A percentile compares a stretch with the other conserved stretches of the same genome.
phyloP scores from a whole-genome alignment of 768 basidiomycete species.

The Phlebiopsis gigantea region DNA sequence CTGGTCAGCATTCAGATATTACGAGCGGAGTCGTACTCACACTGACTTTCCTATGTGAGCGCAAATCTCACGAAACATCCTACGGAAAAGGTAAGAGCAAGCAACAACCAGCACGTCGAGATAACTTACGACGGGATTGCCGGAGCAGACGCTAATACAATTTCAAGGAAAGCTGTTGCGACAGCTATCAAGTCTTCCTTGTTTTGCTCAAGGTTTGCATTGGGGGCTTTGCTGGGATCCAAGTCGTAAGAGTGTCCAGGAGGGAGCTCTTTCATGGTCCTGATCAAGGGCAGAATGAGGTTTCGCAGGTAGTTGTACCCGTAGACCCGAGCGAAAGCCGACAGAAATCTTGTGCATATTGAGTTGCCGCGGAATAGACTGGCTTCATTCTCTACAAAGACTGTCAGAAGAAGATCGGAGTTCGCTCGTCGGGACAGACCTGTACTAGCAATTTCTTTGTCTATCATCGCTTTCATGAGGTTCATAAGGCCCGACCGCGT shows the following conservation, averaged over 20 bases:
- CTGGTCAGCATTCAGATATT: not conserved
- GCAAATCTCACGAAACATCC: conserved; percentile 85
- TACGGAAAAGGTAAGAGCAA: conserved; percentile 24
- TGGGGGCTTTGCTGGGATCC: conserved; percentile 56
- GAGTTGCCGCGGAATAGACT: conserved; percentile 87
- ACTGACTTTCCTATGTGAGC: conserved; percentile 74
- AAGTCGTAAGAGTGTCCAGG: conserved; percentile 72
- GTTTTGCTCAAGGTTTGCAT: conserved; percentile 64
- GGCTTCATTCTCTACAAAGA: conserved; percentile 61
- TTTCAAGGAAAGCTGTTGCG: conserved; percentile 68
- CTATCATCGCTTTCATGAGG: conserved; percentile 79
- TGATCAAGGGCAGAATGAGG: conserved; percentile 71
- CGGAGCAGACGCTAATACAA: conserved; percentile 66
- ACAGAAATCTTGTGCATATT: conserved; percentile 81
- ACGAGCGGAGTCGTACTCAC: conserved; percentile 38
- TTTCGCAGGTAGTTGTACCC: conserved; percentile 89
- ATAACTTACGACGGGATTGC: conserved; percentile 66
- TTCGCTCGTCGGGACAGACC: conserved; percentile 35
- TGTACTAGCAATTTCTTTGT: conserved; percentile 74
- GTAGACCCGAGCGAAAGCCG: conserved; percentile 82
- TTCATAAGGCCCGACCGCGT: conserved; percentile 64
- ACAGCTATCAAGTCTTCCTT: conserved; percentile 66
- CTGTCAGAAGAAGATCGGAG: not conserved
- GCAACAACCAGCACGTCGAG: conserved; percentile 12
- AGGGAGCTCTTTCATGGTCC: conserved; percentile 68